These are phyloP conservation scores for Apiotrichum sp. DNA, from an alignment of 1,284 basidiomycete genomes.

Conservation along the genomic window DNA sequence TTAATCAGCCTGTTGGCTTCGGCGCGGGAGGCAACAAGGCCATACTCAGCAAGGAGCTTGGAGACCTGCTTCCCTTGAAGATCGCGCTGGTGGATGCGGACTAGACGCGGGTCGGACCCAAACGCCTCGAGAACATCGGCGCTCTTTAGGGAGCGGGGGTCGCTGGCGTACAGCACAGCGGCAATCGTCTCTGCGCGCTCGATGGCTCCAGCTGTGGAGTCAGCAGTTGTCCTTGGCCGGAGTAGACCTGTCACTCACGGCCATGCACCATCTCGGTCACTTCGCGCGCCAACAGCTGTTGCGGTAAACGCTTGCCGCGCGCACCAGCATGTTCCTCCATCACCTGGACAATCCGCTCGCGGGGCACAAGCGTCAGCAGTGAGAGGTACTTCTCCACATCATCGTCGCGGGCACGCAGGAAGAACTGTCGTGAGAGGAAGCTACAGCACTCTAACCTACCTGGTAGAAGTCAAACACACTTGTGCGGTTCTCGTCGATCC, in stretches of 20 bases:
- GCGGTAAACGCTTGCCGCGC: constrained; percentile 63
- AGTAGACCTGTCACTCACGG: constrained; percentile 55
- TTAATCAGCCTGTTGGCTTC: constrained; percentile 54
- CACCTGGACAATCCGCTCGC: constrained; percentile 56
- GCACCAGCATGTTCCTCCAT: constrained; percentile 57
- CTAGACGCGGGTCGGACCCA: constrained; percentile 55
- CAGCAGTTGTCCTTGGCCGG: too few species aligned
- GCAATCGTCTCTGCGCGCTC: constrained; percentile 58
- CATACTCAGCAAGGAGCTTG: constrained; percentile 55
- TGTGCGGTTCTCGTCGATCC: constrained; percentile 70
- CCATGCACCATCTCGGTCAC: constrained; percentile 83
- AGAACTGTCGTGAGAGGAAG: constrained; percentile 61
- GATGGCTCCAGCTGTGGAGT: constrained; percentile 46
- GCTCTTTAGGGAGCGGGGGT: constrained; percentile 49
- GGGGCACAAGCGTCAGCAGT: constrained; percentile 73
- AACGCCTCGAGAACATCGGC: constrained; percentile 56
- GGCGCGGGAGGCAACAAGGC: constrained; percentile 49
- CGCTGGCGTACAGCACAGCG: constrained; percentile 54
- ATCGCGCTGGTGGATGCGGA: constrained; percentile 49
- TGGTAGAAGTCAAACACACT: constrained; percentile 88
- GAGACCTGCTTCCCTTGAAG: constrained; percentile 53
- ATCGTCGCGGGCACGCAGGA: constrained; percentile 70
- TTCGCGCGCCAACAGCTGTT: constrained; percentile 74
- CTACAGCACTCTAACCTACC: constrained; percentile 52
- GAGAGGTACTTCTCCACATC: constrained; percentile 77